phyloP scores from a whole-genome alignment of 139 green algal species.

The Haematococcus sp. region DNA sequence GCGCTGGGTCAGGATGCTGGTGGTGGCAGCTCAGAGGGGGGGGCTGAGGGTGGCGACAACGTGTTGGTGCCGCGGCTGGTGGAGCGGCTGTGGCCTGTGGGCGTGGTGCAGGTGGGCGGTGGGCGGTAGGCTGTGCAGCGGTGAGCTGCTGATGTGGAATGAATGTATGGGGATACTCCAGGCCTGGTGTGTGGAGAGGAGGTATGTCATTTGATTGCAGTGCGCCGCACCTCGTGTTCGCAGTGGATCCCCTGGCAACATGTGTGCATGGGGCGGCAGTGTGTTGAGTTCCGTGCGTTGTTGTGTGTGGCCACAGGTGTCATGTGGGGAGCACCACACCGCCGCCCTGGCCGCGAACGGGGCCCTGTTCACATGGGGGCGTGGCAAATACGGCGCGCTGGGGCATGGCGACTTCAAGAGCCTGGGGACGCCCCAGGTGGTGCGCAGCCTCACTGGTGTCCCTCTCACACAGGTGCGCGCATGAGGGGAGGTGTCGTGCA shows the following conservation, averaged over 20 bases:
- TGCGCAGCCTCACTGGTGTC: conserved; percentile 35
- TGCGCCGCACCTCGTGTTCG: too few relatives aligned
- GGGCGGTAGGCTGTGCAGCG: too few relatives aligned
- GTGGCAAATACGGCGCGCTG: conserved; percentile 71
- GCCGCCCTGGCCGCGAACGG: conserved; percentile 59
- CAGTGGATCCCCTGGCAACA: too few relatives aligned
- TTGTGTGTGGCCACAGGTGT: conserved; percentile 38
- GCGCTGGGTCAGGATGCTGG: conserved; percentile 39
- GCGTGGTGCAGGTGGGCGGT: conserved; percentile 51
- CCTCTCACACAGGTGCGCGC: conserved; percentile 7
- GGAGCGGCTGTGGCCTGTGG: conserved; percentile 49
- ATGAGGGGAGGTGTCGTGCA: not conserved
- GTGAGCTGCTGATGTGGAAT: too few relatives aligned
- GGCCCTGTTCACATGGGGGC: conserved; percentile 70
- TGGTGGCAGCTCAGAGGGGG: too few relatives aligned
- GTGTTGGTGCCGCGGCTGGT: conserved; percentile 28
- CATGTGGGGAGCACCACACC: conserved; percentile 72
- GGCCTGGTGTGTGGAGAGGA: too few relatives aligned
- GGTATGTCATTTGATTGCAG: too few relatives aligned
- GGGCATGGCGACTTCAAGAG: conserved; percentile 57
- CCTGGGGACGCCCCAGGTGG: conserved; percentile 28
- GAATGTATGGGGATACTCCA: too few relatives aligned
- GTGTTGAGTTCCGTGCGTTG: too few relatives aligned
- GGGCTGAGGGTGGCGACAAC: conserved; percentile 12
- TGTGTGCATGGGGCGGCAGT: too few relatives aligned